These are phyloP conservation scores for Amaranthus tricolor DNA, from an alignment of 179 eudicot genomes.

Conservation along the genomic window DNA sequence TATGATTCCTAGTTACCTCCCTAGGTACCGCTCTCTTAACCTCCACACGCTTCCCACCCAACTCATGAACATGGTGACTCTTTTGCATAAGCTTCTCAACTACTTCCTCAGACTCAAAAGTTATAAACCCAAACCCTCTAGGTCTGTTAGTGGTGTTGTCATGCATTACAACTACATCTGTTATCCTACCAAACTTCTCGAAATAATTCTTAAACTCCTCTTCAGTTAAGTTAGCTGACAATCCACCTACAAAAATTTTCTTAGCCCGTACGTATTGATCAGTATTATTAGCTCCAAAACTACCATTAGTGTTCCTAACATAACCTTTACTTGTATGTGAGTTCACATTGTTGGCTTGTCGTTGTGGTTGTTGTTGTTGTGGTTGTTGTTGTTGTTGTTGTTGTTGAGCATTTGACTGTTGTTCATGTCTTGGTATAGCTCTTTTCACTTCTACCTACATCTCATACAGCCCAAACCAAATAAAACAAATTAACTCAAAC, in stretches of 20 bases:
- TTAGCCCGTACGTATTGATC: slow-evolving; percentile 46
- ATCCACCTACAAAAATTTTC: slow-evolving; percentile 93
- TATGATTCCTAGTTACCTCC: slow-evolving; percentile 35
- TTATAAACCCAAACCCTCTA: slow-evolving; percentile 87
- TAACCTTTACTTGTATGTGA: slow-evolving; percentile 16
- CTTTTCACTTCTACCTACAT: slow-evolving; percentile 83
- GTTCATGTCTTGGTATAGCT: slow-evolving; percentile 74
- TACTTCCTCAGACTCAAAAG: slow-evolving; percentile 77
- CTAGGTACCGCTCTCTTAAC: slow-evolving; percentile 75
- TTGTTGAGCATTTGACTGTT: slow-evolving; percentile 22
- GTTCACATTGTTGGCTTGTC: slow-evolving; percentile 30
- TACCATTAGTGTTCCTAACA: slow-evolving; percentile 28
- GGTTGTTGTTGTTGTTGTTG: slow-evolving; percentile 36
- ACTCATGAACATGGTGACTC: slow-evolving; percentile 48
- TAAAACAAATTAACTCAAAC: not conserved
- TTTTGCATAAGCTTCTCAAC: slow-evolving; percentile 59
- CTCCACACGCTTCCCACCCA: slow-evolving; percentile 74
- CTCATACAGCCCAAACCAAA: not conserved
- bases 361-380: slow-evolving; percentile 18
- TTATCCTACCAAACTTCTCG: slow-evolving; percentile 71
- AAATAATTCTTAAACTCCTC: slow-evolving; percentile 72
- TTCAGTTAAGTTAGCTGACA: slow-evolving; percentile 68
- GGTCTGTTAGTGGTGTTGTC: slow-evolving; percentile 72
- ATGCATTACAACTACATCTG: slow-evolving; percentile 87
- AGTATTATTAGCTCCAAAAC: slow-evolving; percentile 31